Evolutionary conservation across 106 monocot genomes (phyloP), one percentile per base, ranked within the genome.

Genomic region (Dendrobium huoshanense): DNA sequence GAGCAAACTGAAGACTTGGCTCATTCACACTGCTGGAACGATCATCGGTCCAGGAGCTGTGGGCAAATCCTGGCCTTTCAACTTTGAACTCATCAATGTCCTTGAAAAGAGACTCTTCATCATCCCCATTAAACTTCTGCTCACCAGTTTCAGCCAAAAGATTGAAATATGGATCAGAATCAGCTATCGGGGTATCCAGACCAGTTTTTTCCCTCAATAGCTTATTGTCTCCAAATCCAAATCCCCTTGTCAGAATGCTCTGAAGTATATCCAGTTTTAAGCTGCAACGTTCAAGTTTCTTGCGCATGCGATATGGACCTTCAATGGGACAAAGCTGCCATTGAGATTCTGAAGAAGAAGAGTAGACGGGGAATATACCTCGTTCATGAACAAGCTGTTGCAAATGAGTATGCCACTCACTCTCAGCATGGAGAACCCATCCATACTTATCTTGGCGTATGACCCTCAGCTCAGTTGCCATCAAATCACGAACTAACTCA

Each of bases 391-490:
- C 87, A 80, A 99, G 88, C 80, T 99, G 91, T 55, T 95, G 89
- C 49, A 99, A 81, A 78, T 93, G 95, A 79, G 79, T 88, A 70
- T 95, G 93, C 99, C 99, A 99, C 80, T 95, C 95, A 85, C 91
- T 95, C 80, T 99, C 99, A 80, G 95, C 99, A 91, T 99, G 99
- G 75, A 99, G 90, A 80, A 99, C 93, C 99, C 99, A 99, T 77
- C 99, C 99, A 85, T 95, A 99, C 79, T 99, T 99, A 82, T 99
- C 99, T 77, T 99, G 99, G 37, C 99, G 95, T 85, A 99, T 91
- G 75, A 88, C 93, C 82, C 99, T 93, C 9, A 99, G 82, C 59
- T 95, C 87, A 67, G 99, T 99, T 45, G 99, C 89, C 99, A 99
- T 95, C 49, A 88, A 72, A 88, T 99, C 95, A 80, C 95, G 99